Conservation (phyloP, 257 asterid species). For the Solanum piurae region DNA sequence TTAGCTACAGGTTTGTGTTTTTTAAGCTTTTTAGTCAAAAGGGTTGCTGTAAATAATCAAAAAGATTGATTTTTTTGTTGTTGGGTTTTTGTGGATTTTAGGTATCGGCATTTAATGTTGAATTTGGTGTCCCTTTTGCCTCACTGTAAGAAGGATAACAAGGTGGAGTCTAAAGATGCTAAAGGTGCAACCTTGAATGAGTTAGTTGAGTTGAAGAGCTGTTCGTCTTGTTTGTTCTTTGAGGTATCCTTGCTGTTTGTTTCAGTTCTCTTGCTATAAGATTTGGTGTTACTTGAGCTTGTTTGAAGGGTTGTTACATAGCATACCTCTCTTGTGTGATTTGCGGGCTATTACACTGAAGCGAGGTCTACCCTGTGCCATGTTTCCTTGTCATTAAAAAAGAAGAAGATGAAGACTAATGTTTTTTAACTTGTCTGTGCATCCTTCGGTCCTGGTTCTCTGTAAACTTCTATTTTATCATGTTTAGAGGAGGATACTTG, state of each 20-base stretch:
- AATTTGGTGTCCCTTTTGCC: constrained; percentile 81
- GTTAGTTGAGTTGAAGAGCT: constrained; percentile 85
- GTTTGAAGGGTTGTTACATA: not conserved
- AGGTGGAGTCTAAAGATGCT: constrained; percentile 79
- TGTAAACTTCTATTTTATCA: no score
- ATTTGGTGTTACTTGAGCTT: not conserved
- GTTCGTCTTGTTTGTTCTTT: constrained; percentile 85
- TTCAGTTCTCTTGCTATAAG: not conserved
- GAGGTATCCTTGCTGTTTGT: constrained; percentile 15
- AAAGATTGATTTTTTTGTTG: not conserved
- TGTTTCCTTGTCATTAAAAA: no score
- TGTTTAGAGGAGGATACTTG: no score
- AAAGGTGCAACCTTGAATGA: constrained; percentile 90
- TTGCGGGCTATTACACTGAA: no score
- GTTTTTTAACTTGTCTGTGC: no score
- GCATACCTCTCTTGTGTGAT: no score
- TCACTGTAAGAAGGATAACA: constrained; percentile 86
- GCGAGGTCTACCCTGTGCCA: no score
- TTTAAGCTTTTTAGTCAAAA: not conserved
- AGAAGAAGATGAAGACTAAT: no score
- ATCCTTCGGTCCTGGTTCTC: no score
- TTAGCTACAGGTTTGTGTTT: constrained; percentile 53
- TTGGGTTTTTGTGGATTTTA: constrained; percentile 13
- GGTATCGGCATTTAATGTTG: constrained; percentile 97
- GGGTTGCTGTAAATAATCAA: not conserved